These are phyloP conservation scores for Boletus vinaceobasis DNA, from an alignment of 768 basidiomycete species.

Conservation along the genomic window DNA sequence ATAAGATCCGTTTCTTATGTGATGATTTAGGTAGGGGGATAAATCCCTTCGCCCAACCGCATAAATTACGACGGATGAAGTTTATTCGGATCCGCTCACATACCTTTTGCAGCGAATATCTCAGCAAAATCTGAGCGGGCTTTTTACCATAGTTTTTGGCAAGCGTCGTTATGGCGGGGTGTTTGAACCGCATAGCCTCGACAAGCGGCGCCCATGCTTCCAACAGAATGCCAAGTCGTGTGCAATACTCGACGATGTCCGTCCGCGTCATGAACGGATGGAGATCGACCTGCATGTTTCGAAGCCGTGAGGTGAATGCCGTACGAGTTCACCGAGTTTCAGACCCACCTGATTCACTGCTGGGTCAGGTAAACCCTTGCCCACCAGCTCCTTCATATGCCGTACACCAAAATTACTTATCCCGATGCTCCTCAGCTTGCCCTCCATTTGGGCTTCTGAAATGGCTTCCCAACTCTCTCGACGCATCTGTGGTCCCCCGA, in stretches of 20 bases:
- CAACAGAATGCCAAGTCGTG: slow-evolving; percentile 53
- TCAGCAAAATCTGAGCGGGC: slow-evolving; percentile 57
- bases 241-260: slow-evolving; percentile 57
- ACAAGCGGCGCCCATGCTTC: slow-evolving; percentile 43
- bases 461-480: slow-evolving; percentile 8
- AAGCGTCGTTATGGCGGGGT: slow-evolving; percentile 47
- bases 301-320: slow-evolving; percentile 4
- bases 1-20: slow-evolving; percentile 47
- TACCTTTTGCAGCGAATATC: slow-evolving; percentile 67
- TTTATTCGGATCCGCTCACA: background rate
- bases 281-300: slow-evolving; percentile 42
- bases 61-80: background rate
- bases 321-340: background rate
- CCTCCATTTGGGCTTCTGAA: background rate
- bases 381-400: slow-evolving; percentile 55
- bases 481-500: slow-evolving; percentile 1
- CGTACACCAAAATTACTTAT: slow-evolving; percentile 5
- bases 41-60: slow-evolving; percentile 28
- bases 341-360: slow-evolving; percentile 54
- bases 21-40: slow-evolving; percentile 66
- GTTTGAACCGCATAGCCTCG: slow-evolving; percentile 56
- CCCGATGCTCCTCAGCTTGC: background rate
- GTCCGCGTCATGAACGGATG: slow-evolving; percentile 70
- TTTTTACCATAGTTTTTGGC: slow-evolving; percentile 54
- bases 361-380: slow-evolving; percentile 47